A percentile compares a stretch with the other conserved stretches of the same genome.
Evolutionary conservation across 305 asterid genomes (phyloP).

Genomic region (Ajuga reptans): DNA sequence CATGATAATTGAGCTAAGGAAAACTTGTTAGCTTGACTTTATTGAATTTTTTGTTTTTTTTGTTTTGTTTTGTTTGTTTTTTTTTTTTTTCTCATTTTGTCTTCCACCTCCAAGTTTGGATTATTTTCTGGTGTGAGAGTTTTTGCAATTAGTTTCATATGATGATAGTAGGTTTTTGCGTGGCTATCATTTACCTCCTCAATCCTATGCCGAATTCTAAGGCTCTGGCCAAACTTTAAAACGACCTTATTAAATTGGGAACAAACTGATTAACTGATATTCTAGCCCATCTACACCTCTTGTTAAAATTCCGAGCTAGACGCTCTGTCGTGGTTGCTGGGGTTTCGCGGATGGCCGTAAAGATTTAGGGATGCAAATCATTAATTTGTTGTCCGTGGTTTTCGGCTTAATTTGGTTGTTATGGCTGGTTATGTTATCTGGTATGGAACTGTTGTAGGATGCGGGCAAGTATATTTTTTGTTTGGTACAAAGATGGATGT

Average conservation of each 20-base stretch:
- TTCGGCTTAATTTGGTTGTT: constrained; percentile 6
- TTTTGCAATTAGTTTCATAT: background rate
- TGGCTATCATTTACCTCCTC: background rate
- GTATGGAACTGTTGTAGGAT: background rate
- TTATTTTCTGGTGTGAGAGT: background rate
- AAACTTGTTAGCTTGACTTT: background rate
- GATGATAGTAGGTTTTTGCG: background rate
- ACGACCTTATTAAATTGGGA: background rate
- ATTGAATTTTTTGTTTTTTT: background rate
- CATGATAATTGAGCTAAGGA: background rate
- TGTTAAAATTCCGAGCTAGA: background rate
- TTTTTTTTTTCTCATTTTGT: background rate
- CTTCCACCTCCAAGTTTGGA: background rate
- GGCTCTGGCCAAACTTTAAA: background rate
- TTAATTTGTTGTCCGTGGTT: background rate
- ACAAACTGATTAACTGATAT: background rate
- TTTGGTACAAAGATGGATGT: background rate
- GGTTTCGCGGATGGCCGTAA: background rate
- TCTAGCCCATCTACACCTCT: background rate
- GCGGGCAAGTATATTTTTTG: background rate
- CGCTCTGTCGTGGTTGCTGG: background rate
- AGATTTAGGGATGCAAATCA: background rate
- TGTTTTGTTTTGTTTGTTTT: background rate
- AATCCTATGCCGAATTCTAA: background rate
- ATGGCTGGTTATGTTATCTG: background rate